Percentiles rank a stretch among this genome's conserved stretches.
These are phyloP conservation scores for Tritrichomonas musculus DNA, from an alignment of 208 protist genomes.

Conservation along the genomic window DNA sequence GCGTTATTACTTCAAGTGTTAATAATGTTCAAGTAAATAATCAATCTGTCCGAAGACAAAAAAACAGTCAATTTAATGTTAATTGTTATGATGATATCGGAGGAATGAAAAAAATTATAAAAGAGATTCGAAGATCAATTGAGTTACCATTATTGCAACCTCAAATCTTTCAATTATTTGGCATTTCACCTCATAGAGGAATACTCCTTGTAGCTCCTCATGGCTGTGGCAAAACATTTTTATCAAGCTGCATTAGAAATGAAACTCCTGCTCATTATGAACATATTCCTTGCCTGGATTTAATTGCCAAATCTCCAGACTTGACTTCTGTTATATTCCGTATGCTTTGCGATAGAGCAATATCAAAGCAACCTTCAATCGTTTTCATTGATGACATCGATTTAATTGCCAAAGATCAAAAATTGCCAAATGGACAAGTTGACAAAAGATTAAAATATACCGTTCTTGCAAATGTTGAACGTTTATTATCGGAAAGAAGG, in stretches of 20 bases:
- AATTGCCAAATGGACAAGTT: not conserved
- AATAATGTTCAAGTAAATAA: not conserved
- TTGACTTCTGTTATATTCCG: not conserved
- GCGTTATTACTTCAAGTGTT: not conserved
- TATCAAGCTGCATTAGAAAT: not conserved
- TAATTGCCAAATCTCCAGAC: not conserved
- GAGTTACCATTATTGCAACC: not conserved
- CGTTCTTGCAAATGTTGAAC: not conserved
- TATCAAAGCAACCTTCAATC: not conserved
- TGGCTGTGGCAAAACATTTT: not conserved
- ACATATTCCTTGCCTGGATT: not conserved
- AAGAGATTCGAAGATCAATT: not conserved
- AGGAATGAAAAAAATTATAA: not conserved
- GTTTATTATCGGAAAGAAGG: not conserved
- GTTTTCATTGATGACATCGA: constrained; percentile 14
- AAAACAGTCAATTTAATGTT: not conserved
- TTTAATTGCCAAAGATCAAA: not conserved
- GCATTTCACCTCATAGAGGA: not conserved
- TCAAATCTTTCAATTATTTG: not conserved
- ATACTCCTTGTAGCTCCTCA: not conserved
- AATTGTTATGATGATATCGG: not conserved
- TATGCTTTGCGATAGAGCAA: not conserved
- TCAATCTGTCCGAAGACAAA: not conserved
- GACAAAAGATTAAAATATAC: not conserved
- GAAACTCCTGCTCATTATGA: not conserved